These are phyloP conservation scores for Russula vinacea DNA, from an alignment of 768 basidiomycete genomes.

Conservation along the genomic window DNA sequence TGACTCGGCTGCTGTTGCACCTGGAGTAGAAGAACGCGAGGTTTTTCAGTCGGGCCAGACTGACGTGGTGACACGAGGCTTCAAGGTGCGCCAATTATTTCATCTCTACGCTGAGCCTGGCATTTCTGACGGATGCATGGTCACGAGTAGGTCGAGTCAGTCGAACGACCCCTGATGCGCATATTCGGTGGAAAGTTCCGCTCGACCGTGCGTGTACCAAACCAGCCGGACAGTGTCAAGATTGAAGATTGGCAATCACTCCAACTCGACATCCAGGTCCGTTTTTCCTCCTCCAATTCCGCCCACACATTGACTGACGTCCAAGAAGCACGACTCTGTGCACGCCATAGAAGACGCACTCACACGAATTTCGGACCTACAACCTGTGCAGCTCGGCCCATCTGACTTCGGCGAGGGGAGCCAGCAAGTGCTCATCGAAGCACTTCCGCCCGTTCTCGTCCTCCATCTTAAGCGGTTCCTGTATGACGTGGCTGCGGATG, in stretches of 20 bases:
- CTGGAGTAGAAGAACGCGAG: too few relatives aligned
- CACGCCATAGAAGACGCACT: neutral
- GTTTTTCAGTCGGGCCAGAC: neutral
- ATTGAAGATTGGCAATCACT: neutral
- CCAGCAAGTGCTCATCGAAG: too few relatives aligned
- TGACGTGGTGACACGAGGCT: neutral
- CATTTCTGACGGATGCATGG: too few relatives aligned
- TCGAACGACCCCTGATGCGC: too few relatives aligned
- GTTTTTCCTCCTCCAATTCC: neutral
- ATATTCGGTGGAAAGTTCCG: neutral
- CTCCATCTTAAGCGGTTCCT: too few relatives aligned
- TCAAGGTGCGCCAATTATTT: too few relatives aligned
- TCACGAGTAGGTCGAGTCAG: too few relatives aligned
- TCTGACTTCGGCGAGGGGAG: too few relatives aligned
- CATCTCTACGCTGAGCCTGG: too few relatives aligned
- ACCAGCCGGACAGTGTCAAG: neutral
- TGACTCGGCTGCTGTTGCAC: too few relatives aligned
- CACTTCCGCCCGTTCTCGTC: too few relatives aligned
- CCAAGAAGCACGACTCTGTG: neutral
- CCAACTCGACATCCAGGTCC: neutral
- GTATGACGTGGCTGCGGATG: too few relatives aligned
- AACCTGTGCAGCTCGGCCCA: neutral
- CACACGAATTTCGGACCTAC: neutral
- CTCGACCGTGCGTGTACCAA: neutral
- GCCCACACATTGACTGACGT: neutral